Conservation (phyloP, 1,284 basidiomycete genomes). For the Apiotrichum gracile region DNA sequence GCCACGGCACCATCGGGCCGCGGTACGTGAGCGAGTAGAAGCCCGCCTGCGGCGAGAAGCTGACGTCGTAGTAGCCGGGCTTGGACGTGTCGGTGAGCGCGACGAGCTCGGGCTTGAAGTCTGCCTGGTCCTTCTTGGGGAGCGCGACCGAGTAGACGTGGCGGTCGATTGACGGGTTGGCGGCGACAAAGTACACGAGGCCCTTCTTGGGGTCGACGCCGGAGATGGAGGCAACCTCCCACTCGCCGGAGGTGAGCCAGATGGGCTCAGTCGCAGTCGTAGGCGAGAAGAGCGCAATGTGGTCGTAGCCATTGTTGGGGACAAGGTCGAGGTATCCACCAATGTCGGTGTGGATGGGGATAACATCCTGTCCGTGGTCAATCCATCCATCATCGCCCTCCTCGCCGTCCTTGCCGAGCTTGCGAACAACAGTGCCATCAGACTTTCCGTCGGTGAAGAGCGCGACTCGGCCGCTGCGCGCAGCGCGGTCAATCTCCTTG, state of each 20-base stretch:
- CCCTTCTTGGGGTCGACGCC: conserved; percentile 64
- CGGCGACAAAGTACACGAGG: conserved; percentile 80
- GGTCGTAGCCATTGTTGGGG: conserved; percentile 76
- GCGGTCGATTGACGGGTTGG: conserved; percentile 73
- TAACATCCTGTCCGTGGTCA: conserved; percentile 53
- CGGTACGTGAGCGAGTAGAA: conserved; percentile 76
- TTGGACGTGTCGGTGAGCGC: conserved; percentile 62
- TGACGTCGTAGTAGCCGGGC: conserved; percentile 60
- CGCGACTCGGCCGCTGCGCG: conserved; percentile 68
- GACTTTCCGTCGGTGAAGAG: conserved; percentile 56
- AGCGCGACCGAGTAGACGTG: conserved; percentile 73
- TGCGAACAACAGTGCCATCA: conserved; percentile 61
- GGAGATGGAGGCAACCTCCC: conserved; percentile 80
- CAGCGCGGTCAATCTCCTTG: conserved; percentile 79
- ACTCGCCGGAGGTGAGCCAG: conserved; percentile 78
- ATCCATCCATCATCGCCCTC: conserved; percentile 91
- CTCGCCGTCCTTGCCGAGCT: conserved; percentile 70
- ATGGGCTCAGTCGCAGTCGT: conserved; percentile 60
- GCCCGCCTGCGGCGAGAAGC: conserved; percentile 74
- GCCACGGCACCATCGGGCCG: conserved; percentile 82
- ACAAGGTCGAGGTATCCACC: conserved; percentile 81
- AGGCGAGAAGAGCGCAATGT: conserved; percentile 81
- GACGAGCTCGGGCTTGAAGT: conserved; percentile 36
- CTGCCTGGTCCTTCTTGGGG: conserved; percentile 43
- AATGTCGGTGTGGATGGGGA: conserved; percentile 42